Evolutionary conservation across 2,329 filamentous ascomycete genomes (phyloP).

Genomic region (Drechslera avenae): DNA sequence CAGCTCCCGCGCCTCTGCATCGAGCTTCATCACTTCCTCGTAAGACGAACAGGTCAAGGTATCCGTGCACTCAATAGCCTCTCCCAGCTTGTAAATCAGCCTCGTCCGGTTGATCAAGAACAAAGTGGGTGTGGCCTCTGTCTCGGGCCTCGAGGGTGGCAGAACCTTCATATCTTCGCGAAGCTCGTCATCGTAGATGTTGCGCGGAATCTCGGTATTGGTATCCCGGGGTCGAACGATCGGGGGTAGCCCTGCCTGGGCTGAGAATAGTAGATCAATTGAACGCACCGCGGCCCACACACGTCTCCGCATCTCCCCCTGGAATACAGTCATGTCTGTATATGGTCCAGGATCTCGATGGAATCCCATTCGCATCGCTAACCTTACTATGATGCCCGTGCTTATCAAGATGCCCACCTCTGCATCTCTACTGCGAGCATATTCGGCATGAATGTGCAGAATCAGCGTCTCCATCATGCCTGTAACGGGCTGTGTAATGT

Average conservation of each 20-base stretch:
- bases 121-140: constrained; percentile 75
- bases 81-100: constrained; percentile 71
- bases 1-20: constrained; percentile 61
- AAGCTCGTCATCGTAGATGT: constrained; percentile 82
- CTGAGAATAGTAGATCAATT: constrained; percentile 77
- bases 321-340: constrained; percentile 71
- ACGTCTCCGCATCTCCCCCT: constrained; percentile 72
- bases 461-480: constrained; percentile 80
- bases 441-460: constrained; percentile 77
- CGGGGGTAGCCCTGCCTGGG: constrained; percentile 64
- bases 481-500: constrained; percentile 75
- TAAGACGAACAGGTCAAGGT: constrained; percentile 67
- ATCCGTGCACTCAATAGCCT: constrained; percentile 70
- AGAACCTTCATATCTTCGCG: constrained; percentile 69
- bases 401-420: constrained; percentile 70
- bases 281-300: constrained; percentile 73
- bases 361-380: constrained; percentile 76
- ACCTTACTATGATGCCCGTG: constrained; percentile 63
- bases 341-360: constrained; percentile 80
- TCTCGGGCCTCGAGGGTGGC: constrained; percentile 68
- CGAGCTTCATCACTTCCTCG: constrained; percentile 65
- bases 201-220: constrained; percentile 75
- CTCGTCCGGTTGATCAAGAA: constrained; percentile 78
- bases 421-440: constrained; percentile 73
- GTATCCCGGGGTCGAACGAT: constrained; percentile 78